Evolutionary conservation across 2,329 filamentous ascomycete species (phyloP).

Genomic region (Macroventuria anomochaeta): DNA sequence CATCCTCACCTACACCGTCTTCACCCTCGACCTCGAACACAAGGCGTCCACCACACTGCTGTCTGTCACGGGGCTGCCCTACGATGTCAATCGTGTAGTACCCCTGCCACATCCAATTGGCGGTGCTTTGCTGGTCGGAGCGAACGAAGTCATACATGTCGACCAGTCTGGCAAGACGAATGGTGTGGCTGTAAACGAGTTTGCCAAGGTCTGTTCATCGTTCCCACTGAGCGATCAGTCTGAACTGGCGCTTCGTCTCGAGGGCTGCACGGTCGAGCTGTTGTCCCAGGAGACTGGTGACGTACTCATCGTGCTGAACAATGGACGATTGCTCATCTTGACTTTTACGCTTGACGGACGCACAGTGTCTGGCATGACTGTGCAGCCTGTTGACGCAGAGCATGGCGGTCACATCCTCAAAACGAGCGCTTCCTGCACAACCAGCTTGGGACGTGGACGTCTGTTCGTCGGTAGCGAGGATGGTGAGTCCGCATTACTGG

Average conservation of each 20-base stretch:
- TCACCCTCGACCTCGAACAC: slow-evolving; percentile 92
- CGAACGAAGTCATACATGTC: slow-evolving; percentile 91
- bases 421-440: slow-evolving; percentile 71
- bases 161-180: slow-evolving; percentile 95
- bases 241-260: slow-evolving; percentile 77
- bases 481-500: slow-evolving; percentile 79
- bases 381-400: slow-evolving; percentile 69
- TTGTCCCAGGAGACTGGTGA: slow-evolving; percentile 80
- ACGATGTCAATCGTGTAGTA: slow-evolving; percentile 83
- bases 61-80: slow-evolving; percentile 82
- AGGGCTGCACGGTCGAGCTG: slow-evolving; percentile 78
- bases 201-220: slow-evolving; percentile 80
- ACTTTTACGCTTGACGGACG: slow-evolving; percentile 88
- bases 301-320: slow-evolving; percentile 79
- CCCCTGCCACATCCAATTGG: slow-evolving; percentile 86
- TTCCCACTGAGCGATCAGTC: slow-evolving; percentile 90
- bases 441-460: slow-evolving; percentile 69
- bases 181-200: slow-evolving; percentile 90
- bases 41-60: slow-evolving; percentile 91
- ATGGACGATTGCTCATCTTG: slow-evolving; percentile 76
- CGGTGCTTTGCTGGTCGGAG: slow-evolving; percentile 83
- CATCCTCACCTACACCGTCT: slow-evolving; percentile 87
- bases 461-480: slow-evolving; percentile 88
- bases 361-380: slow-evolving; percentile 83
- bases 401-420: slow-evolving; percentile 69